Conservation (phyloP, 2,329 filamentous ascomycete species). For the Aschersonia sp. region DNA sequence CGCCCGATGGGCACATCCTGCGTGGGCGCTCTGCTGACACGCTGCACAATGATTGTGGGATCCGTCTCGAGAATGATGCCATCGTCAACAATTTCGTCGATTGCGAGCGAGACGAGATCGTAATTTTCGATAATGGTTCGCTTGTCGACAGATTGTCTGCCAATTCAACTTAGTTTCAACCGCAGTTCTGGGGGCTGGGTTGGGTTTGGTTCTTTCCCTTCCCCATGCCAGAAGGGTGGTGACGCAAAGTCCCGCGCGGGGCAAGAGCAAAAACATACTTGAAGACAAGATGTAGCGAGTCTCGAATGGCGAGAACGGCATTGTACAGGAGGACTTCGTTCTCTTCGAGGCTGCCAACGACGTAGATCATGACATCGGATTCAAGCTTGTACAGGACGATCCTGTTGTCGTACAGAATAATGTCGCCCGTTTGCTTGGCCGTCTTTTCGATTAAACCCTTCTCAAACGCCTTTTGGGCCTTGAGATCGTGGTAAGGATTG, state of each 20-base stretch:
- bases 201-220: background rate
- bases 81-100: conserved; percentile 91
- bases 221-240: background rate
- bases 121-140: conserved; percentile 98
- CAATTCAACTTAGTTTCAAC: background rate
- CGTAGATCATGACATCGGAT: conserved; percentile 90
- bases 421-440: conserved; percentile 85
- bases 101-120: conserved; percentile 81
- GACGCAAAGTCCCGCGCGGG: background rate
- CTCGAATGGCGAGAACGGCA: conserved; percentile 78
- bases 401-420: conserved; percentile 93
- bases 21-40: conserved; percentile 81
- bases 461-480: conserved; percentile 92
- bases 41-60: conserved; percentile 79
- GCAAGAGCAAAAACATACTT: conserved; percentile 44
- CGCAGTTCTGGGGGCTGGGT: too few species aligned
- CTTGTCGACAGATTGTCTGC: conserved; percentile 89
- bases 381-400: conserved; percentile 97
- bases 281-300: conserved; percentile 79
- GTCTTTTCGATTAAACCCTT: conserved; percentile 94
- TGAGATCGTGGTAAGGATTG: conserved; percentile 75
- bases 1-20: conserved; percentile 87
- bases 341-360: conserved; percentile 82
- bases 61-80: conserved; percentile 97
- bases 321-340: conserved; percentile 97